phyloP scores from a whole-genome alignment of 768 basidiomycete species.

The Floccularia luteovirens region DNA sequence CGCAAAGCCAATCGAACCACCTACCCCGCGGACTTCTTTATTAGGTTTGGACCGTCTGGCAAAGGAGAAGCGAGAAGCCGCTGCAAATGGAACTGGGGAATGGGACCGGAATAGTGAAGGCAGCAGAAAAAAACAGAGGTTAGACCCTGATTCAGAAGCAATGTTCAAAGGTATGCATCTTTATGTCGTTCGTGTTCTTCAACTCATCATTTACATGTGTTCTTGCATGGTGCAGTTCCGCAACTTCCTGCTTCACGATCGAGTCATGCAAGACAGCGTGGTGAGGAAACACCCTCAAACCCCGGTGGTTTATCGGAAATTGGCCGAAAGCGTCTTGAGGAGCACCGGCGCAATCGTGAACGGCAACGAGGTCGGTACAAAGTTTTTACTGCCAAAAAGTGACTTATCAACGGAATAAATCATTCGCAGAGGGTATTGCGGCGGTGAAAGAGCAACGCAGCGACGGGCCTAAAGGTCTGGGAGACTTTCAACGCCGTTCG shows the following conservation, averaged over 20 bases:
- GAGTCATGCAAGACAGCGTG: constrained; percentile 62
- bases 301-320: constrained; percentile 81
- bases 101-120: constrained; percentile 33
- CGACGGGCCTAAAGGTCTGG: constrained; percentile 71
- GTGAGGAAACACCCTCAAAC: constrained; percentile 90
- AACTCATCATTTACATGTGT: constrained; percentile 7
- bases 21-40: constrained; percentile 70
- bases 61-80: constrained; percentile 73
- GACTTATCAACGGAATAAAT: constrained; percentile 2
- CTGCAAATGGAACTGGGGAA: constrained; percentile 30
- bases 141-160: constrained; percentile 58
- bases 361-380: constrained; percentile 50
- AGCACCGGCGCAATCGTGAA: constrained; percentile 63
- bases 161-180: constrained; percentile 78
- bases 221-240: too few species aligned
- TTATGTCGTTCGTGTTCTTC: background rate
- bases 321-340: constrained; percentile 67
- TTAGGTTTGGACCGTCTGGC: constrained; percentile 88
- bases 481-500: constrained; percentile 88
- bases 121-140: constrained; percentile 59
- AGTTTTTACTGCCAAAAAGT: background rate
- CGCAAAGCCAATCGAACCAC: constrained; percentile 63
- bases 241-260: constrained; percentile 55
- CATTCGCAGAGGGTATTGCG: constrained; percentile 57
- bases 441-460: constrained; percentile 46